Base-by-base conservation (phyloP, 2,329 filamentous ascomycete genomes). In the Trichoderma aggressivum region DNA sequence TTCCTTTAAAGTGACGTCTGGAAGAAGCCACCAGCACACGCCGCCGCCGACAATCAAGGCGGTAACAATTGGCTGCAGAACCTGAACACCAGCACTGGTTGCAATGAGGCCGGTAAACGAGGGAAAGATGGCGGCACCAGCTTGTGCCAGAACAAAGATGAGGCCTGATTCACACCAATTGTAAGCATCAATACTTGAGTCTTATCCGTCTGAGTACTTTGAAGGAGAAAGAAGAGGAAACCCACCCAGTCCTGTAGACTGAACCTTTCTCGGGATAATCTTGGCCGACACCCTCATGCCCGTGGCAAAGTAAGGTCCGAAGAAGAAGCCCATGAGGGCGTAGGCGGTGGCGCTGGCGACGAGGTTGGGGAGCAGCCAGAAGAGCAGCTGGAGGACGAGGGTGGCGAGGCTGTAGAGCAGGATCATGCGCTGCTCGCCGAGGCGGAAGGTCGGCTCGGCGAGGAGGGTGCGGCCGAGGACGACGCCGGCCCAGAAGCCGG, bases 311-410 rank as follows among this genome's bases (percentile, higher is more conserved):
- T 95, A 80, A 0, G 93, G 93, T 0, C 93, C 93, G 0, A 96
- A 84, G 77, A 94, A 94, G 84, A 95, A 94, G 0, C 93, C 93
- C 73, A 93, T 87, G 0, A 94, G 78, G 0, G 89, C 84, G 11
- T 94, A 90, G 3, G 91, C 89, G 2, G 94, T 85, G 0, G 91
- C 90, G 0, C 91, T 93, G 7, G 92, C 90, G 76, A 91, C 88
- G 78, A 94, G 93, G 66, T 90, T 87, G 0, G 93, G 92, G 0
- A 95, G 90, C 3, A 94, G 88, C 92, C 92, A 96, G 82, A 95
- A 92, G 56, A 95, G 80, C 1, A 95, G 85, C 75, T 93, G 87
- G 6, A 93, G 84, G 0, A 78, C 88, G 77, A 93, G 89, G 4
- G 88, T 86, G 18, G 89, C 77, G 7, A 86, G 80, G 3, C 94